Evolutionary conservation across 805 yeast genomes (phyloP), one percentile per base, ranked within the genome.

Genomic region (Cyberlindnera xishuangbannaensis): DNA sequence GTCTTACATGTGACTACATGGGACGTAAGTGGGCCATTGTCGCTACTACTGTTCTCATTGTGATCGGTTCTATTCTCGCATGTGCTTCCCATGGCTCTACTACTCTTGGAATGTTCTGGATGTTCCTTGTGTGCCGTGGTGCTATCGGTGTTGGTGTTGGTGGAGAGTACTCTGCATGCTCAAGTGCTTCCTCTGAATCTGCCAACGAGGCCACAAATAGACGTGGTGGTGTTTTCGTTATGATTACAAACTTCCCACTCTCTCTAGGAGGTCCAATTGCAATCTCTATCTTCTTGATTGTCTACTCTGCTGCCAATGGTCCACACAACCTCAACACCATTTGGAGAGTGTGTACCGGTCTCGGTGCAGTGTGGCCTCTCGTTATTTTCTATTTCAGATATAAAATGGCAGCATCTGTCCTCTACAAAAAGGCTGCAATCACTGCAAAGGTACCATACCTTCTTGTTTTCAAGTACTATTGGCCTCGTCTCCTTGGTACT

Each of bases 241-340:
- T 83, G 54, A 80, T 77, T 20, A 81, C 90, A 13, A 83, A 83
- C 53, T 61, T 83, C 30, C 92, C 90, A 3, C 59, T 83, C 26
- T 67, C 83, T 4, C 64, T 82, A 25, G 92, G 94, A 31, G 86
- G 86, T 5, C 90, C 90, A n/a, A 73, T 83, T 52, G 83, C 85
- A 12, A 54, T 78, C 31, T 67, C 69, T 30, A 65, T 82, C 23
- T 83, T 82, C 50, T 62, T 83, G 47, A 78, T 83, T 45, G 86
- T 82, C 9, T 69, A 73, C 58, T 65, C 68, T 33, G 78, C 79
- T 30, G 71, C 79, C 20, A 69, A 70, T 23, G 60, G 60, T 7
- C 22, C 31, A 11, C 40, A 58, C 12, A 71, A 68, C 41, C 53
- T 61, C 31, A 55, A 56, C 31, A 78, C 78, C 3, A 56, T 78